Percentiles rank a stretch among this genome's conserved stretches.
Conservation (phyloP, 352 stramenopile genomes). For the Pythium plurisporium region DNA sequence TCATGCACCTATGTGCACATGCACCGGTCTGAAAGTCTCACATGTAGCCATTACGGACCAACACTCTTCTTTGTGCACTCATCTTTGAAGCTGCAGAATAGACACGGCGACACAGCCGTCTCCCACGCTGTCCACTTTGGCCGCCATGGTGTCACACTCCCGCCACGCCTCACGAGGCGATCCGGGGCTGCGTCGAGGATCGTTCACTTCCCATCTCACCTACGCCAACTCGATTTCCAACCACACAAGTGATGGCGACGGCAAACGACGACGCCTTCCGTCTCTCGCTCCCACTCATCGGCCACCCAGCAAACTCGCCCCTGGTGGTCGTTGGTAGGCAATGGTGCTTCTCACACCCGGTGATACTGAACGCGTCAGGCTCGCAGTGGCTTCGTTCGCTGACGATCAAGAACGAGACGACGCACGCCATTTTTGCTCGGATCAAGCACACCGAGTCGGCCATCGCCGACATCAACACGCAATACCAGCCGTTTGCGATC, state of each 20-base stretch:
- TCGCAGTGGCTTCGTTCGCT: not conserved
- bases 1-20: too few species aligned
- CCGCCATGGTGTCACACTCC: too few species aligned
- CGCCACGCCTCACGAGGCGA: too few species aligned
- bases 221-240: not conserved
- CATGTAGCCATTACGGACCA: too few species aligned
- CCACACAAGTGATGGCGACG: not conserved
- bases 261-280: not conserved
- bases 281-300: not conserved
- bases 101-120: too few species aligned
- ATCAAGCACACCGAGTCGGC: slow-evolving; percentile 1
- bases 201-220: too few species aligned
- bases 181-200: too few species aligned
- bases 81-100: too few species aligned
- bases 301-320: not conserved
- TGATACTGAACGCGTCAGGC: not conserved
- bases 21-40: too few species aligned
- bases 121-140: too few species aligned
- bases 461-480: slow-evolving; percentile 1
- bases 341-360: not conserved
- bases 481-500: not conserved
- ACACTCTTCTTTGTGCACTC: too few species aligned
- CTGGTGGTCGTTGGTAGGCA: not conserved
- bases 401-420: slow-evolving; percentile 2
- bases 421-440: not conserved